A percentile compares a stretch with the other conserved stretches of the same genome.
phyloP scores from a whole-genome alignment of 306 rosid species.

The Fragaria vesca region DNA sequence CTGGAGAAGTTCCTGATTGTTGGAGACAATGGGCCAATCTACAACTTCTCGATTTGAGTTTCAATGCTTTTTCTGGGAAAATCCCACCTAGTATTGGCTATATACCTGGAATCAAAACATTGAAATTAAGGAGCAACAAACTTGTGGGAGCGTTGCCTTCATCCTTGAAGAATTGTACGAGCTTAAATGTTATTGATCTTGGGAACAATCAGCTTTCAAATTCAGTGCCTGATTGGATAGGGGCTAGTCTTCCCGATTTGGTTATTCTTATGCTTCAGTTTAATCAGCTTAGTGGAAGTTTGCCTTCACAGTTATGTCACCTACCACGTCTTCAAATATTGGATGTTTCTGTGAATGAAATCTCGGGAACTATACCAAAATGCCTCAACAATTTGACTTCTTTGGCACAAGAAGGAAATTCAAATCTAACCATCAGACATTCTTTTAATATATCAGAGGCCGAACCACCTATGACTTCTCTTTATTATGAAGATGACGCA shows the following conservation, averaged over 20 bases:
- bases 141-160: constrained; percentile 11
- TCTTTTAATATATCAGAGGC: not conserved
- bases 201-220: constrained; percentile 3
- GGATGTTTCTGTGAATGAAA: constrained; percentile 4
- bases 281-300: constrained; percentile 4
- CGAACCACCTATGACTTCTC: not conserved
- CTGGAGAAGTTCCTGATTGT: constrained; percentile 15
- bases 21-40: not conserved
- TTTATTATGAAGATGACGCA: not conserved
- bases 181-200: not conserved
- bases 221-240: constrained; percentile 5
- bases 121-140: constrained; percentile 12
- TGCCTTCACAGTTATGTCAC: not conserved
- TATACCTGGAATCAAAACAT: not conserved
- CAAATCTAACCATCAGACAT: not conserved
- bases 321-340: constrained; percentile 6
- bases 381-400: not conserved
- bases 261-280: constrained; percentile 9
- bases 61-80: not conserved
- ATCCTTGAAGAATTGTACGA: not conserved
- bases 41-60: not conserved
- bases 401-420: not conserved
- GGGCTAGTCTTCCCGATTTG: not conserved
- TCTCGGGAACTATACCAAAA: not conserved
- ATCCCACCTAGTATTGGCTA: constrained; percentile 1